These are phyloP conservation scores for Centrapalus pauciflorus DNA, from an alignment of 129 eudicot genomes.

Conservation along the genomic window DNA sequence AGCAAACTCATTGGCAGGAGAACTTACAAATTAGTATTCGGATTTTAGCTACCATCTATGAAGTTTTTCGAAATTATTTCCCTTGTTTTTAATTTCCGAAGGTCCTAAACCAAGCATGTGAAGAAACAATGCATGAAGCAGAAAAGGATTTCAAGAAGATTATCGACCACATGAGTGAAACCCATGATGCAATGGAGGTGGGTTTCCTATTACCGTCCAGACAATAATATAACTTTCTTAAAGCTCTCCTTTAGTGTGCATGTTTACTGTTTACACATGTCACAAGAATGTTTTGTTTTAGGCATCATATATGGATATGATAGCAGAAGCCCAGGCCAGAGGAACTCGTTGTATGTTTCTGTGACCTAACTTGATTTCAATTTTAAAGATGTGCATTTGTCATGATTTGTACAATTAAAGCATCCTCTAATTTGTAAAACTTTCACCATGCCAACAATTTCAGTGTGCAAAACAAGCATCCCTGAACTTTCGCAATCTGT, in stretches of 20 bases:
- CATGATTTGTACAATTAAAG: neutral
- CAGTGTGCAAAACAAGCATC: slow-evolving; percentile 59
- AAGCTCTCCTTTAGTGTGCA: neutral
- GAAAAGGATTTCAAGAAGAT: slow-evolving; percentile 70
- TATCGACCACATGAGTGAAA: slow-evolving; percentile 49
- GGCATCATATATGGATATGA: slow-evolving; percentile 67
- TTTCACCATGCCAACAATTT: neutral
- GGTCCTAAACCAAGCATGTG: slow-evolving; percentile 72
- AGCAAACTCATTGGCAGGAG: neutral
- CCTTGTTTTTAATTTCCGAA: slow-evolving; percentile 16
- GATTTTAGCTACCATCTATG: neutral
- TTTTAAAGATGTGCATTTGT: neutral
- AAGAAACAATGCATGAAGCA: slow-evolving; percentile 59
- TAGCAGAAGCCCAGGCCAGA: slow-evolving; percentile 59
- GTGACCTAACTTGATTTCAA: neutral
- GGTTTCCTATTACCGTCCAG: neutral
- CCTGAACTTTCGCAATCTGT: slow-evolving; percentile 54
- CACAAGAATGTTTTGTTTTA: slow-evolving; percentile 21
- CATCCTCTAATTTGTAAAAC: slow-evolving; percentile 2
- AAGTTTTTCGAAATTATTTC: neutral
- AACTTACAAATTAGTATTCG: neutral
- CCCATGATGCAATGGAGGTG: slow-evolving; percentile 71
- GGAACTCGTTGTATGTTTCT: slow-evolving; percentile 63
- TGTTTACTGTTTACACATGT: neutral
- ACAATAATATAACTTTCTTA: neutral